Conservation (phyloP, 1,139 yeast species). For the Kurtzmaniella quercitrusa region DNA sequence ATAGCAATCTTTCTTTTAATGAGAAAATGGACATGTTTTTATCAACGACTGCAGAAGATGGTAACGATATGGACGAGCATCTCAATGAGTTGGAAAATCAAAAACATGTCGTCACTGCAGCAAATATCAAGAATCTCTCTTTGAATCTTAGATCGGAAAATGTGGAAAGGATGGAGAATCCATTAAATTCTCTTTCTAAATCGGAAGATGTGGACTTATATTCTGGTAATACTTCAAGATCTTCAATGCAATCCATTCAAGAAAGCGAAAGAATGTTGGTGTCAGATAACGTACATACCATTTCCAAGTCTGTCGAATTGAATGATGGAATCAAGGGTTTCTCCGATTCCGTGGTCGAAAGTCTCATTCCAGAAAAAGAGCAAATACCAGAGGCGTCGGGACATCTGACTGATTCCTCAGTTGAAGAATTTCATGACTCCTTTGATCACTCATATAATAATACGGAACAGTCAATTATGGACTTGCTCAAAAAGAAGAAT, state of each 20-base stretch:
- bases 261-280: conserved; percentile 34
- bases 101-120: conserved; percentile 23
- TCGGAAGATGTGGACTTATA: conserved; percentile 28
- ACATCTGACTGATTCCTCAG: conserved; percentile 9
- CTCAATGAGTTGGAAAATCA: conserved; percentile 29
- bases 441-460: conserved; percentile 37
- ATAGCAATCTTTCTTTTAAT: conserved; percentile 31
- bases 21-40: conserved; percentile 38
- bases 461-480: conserved; percentile 43
- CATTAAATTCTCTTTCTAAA: conserved; percentile 30
- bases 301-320: conserved; percentile 30
- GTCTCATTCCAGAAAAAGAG: conserved; percentile 23
- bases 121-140: conserved; percentile 36
- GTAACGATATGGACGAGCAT: conserved; percentile 29
- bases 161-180: conserved; percentile 24
- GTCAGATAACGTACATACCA: conserved; percentile 19
- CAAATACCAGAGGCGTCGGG: not conserved
- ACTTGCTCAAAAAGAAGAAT: conserved; percentile 25
- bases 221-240: conserved; percentile 42
- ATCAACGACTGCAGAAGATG: conserved; percentile 11
- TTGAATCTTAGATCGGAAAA: conserved; percentile 26
- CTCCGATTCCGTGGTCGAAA: conserved; percentile 35
- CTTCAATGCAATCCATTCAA: conserved; percentile 40
- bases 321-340: conserved; percentile 47
- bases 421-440: conserved; percentile 28